Evolutionary conservation across 2,329 filamentous ascomycete species (phyloP), one percentile per base, ranked within the genome.

Genomic region (Colletotrichum costaricense): DNA sequence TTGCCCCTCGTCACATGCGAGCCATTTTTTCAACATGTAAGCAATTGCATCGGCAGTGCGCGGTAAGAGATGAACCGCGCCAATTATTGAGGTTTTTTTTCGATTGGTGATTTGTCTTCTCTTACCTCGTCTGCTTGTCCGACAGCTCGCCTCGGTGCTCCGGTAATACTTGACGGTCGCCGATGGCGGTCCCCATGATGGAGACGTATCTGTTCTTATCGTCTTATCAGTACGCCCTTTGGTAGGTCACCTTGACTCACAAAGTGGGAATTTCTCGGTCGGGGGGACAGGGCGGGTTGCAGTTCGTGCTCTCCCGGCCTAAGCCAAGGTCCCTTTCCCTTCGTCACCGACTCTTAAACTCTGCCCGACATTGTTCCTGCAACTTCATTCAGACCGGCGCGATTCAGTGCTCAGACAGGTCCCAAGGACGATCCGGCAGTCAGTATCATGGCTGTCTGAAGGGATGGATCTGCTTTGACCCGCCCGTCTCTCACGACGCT

Each of bases 391-490:
- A 16, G 19, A 42, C 24, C 19, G 30, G 35, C 24, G 26, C 65
- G 55, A 26, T 26, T 24, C 30, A 28, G 7, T 16, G 16, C 46
- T 8, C 42, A 28, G 63, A 46, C 66, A 54, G 24, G 59, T 62
- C 9, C 8, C 42, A 35, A 56, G 11, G 24, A 35, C 33, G 14
- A 19, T 22, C n/a, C 14, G 33, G 24, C 56, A 14, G 33, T 54
- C 66, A n/a, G 35, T 22, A n/a, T 42, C 16, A 64, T 69, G 70
- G 70, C 33, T 54, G 54, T 70, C 70, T 70, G 66, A 73, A 63
- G 70, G 63, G 46, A 73, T 73, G 70, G 55, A 55, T 46, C 54
- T 67, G 66, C 66, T 73, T 70, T 73, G 70, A 73, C 70, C 70
- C 55, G 56, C 28, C 19, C 58, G 28, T 33, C 67, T 64, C 66